A percentile compares a stretch with the other conserved stretches of the same genome.
Conservation (phyloP, 208 protist species). For the Wallacemonas sp. region DNA sequence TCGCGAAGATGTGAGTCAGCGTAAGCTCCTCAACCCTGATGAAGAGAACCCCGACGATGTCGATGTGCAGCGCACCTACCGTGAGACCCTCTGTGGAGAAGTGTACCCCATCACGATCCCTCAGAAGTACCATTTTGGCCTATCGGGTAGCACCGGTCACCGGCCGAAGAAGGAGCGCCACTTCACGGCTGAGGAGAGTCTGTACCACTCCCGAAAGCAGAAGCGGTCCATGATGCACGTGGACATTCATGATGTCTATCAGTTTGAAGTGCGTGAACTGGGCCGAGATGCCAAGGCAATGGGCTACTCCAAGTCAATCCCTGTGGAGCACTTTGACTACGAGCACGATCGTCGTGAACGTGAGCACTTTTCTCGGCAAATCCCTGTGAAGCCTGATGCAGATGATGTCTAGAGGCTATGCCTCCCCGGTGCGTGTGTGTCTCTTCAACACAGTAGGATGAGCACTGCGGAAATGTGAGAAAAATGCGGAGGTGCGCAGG, state of each 20-base stretch:
- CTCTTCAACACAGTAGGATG: background rate
- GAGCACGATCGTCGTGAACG: conserved; percentile 58
- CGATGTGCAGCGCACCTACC: conserved; percentile 51
- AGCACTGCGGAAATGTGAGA: no score
- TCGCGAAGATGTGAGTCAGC: conserved; percentile 43
- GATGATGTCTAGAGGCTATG: conserved; percentile 19
- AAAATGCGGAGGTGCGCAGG: no score
- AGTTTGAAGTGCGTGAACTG: conserved; percentile 73
- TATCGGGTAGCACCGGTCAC: conserved; percentile 72
- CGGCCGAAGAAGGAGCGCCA: conserved; percentile 22
- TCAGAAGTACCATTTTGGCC: conserved; percentile 67
- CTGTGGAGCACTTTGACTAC: conserved; percentile 77
- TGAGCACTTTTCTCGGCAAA: conserved; percentile 68
- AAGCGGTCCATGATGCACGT: conserved; percentile 46
- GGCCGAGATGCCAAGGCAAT: conserved; percentile 65
- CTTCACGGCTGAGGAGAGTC: conserved; percentile 12
- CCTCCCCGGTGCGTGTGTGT: no score
- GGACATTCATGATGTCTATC: conserved; percentile 70
- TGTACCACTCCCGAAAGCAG: conserved; percentile 25
- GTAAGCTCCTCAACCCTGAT: conserved; percentile 24
- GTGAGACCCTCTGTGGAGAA: conserved; percentile 75
- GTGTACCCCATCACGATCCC: conserved; percentile 62
- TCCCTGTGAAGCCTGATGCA: conserved; percentile 49
- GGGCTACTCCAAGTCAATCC: conserved; percentile 75
- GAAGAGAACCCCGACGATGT: conserved; percentile 20